Evolutionary conservation across 805 yeast species (phyloP).

Genomic region (Metschnikowia vanudenii): DNA sequence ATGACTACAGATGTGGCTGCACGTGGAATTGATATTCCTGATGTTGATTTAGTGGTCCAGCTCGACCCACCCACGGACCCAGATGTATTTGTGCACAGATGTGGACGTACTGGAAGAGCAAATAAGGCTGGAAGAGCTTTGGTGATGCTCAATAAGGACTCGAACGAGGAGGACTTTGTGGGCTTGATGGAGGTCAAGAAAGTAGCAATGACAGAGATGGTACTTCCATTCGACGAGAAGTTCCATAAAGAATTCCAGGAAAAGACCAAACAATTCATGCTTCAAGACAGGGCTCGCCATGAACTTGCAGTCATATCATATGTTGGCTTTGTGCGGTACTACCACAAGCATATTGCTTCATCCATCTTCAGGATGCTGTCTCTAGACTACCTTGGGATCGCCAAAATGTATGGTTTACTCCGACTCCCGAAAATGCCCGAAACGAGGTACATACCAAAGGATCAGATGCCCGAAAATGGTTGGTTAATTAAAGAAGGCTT

Average conservation of each 20-base stretch:
- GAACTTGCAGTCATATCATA: slow-evolving; percentile 78
- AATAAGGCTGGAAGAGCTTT: slow-evolving; percentile 79
- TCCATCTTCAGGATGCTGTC: slow-evolving; percentile 78
- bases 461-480: slow-evolving; percentile 64
- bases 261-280: slow-evolving; percentile 50
- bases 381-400: slow-evolving; percentile 70
- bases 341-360: slow-evolving; percentile 82
- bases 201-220: slow-evolving; percentile 48
- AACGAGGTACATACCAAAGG: slow-evolving; percentile 47
- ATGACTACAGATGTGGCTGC: slow-evolving; percentile 99
- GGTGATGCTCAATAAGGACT: slow-evolving; percentile 65
- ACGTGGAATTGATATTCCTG: slow-evolving; percentile 92
- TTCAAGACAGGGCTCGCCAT: slow-evolving; percentile 74
- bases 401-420: slow-evolving; percentile 73
- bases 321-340: slow-evolving; percentile 79
- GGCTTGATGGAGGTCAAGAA: slow-evolving; percentile 73
- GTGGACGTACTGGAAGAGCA: slow-evolving; percentile 95
- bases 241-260: slow-evolving; percentile 30
- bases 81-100: slow-evolving; percentile 85
- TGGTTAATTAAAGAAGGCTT: slow-evolving; percentile 60
- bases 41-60: slow-evolving; percentile 92
- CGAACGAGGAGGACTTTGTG: slow-evolving; percentile 77
- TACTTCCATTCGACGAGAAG: slow-evolving; percentile 21
- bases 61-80: slow-evolving; percentile 94
- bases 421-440: slow-evolving; percentile 97